Base-by-base conservation (phyloP, 2,329 filamentous ascomycete species). In the Beauveria bassiana region DNA sequence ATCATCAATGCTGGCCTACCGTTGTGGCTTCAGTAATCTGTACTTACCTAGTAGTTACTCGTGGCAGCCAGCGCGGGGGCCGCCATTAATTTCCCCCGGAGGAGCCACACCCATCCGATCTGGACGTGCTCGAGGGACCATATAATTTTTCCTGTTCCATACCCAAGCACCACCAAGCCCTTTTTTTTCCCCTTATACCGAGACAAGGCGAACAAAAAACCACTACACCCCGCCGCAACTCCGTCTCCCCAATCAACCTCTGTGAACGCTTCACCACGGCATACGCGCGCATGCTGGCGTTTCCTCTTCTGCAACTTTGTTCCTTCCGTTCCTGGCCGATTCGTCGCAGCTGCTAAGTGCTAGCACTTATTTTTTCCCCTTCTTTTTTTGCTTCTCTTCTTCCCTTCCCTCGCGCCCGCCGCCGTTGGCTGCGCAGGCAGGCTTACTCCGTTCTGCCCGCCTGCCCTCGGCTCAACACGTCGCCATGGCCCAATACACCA, bases 101-200 rank as follows among this genome's bases (percentile, higher is more conserved):
- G 38, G 55, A 20, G 55, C 18, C 16, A 9, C 40, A 45, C 26
- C 59, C 43, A 61, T 40, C 50, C 50, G 59, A 61, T 61, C 59
- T 54, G n/a, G 24, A 28, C 26, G 24, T 60, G n/a, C n/a, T 47
- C 12, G 47, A 43, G 57, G 57, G 57, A 60, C 57, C 49, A 59
- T 58, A 46, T 49, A 49, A n/a, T 10, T 51, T 34, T 52, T 60
- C 38, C 34, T 45, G 31, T 49, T 49, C 38, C 22, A 18, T 3
- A 18, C 34, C 46, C 47, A 46, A 43, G 50, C 28, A 42, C 53
- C 31, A 38, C 43, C 43, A 26, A 38, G 18, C 18, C 24, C 20
- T 49, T 49, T 59, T 61, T 54, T 51, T 55, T 63, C 43, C 43
- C 31, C 26, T 55, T 68, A 66, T 65, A 62, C 66, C 67, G 52